Base-by-base conservation (phyloP, 2,329 filamentous ascomycete genomes). In the Trichoderma harzianum region DNA sequence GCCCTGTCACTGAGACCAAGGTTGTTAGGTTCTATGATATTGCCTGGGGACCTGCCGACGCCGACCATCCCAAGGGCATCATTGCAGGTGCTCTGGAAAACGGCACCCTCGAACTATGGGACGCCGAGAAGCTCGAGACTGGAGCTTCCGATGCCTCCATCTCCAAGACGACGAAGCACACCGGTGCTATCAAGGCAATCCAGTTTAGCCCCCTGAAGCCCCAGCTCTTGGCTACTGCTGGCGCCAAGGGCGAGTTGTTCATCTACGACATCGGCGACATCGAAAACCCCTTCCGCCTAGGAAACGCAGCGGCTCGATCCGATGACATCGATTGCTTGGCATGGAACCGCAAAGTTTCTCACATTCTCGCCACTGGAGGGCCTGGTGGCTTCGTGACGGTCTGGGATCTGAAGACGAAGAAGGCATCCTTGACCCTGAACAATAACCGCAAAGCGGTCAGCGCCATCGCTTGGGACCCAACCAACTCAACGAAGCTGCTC, bases 371-470 rank as follows among this genome's bases (percentile, higher is more conserved):
- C 21, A 98, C 95, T 11, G 96, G 96, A 75, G 95, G 95, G 79
- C 92, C 90, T 74, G 95, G 94, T 64, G 96, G 96, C 5, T 97
- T 98, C 78, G 95, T 98, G 43, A 98, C 96, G 2, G 95, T 99
- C 21, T 99, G 96, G 96, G 96, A 99, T 83, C 88, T 98, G 75
- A 98, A 97, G 86, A 94, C 93, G 14, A 98, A 97, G 88, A 98
- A 97, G 84, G 94, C 97, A 77, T 98, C 95, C 70, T 85, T 99
- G 82, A 98, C 95, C 43, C 86, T 99, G 75, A 99, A 98, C 86
- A 96, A 97, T 79, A 96, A 93, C 79, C 90, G 96, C 74, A 99
- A 98, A 84, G 88, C 95, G 69, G 94, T 98, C 78, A 98, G 95
- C 82, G 92, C 97, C 72, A 94, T 99, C 77, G 95, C 95, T 14